Percentiles rank a stretch among this genome's conserved stretches.
Conservation (phyloP, 148 eudicot genomes). For the Chenopodium album region DNA sequence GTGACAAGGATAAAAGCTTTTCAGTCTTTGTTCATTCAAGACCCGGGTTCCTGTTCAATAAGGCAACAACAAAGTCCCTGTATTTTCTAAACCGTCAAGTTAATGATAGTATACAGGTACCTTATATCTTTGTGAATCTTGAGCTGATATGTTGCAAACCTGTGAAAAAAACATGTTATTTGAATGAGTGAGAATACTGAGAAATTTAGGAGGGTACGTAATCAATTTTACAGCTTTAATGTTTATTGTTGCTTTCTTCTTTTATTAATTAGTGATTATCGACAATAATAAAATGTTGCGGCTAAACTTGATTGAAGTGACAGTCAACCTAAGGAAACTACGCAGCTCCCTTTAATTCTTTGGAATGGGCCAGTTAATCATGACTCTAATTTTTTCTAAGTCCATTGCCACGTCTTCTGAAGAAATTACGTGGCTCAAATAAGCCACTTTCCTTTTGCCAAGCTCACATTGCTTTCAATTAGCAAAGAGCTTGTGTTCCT, state of each 20-base stretch:
- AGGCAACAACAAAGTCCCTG: conserved; percentile 69
- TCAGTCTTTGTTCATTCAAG: conserved; percentile 84
- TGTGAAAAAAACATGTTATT: not conserved
- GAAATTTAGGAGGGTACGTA: not conserved
- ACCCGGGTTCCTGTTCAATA: conserved; percentile 78
- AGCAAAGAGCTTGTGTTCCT: no score
- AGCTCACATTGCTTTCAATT: no score
- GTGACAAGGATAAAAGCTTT: conserved; percentile 63
- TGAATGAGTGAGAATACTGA: not conserved
- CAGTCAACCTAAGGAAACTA: no score
- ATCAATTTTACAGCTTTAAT: not conserved
- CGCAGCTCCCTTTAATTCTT: no score
- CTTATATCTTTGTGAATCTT: conserved; percentile 8
- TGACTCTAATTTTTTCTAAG: no score
- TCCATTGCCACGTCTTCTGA: no score
- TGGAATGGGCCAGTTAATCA: no score
- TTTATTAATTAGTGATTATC: not conserved
- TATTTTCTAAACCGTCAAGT: conserved; percentile 81
- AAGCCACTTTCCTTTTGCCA: no score
- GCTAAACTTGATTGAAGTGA: not conserved
- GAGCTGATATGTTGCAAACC: not conserved
- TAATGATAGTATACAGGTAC: conserved; percentile 81
- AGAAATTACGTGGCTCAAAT: no score
- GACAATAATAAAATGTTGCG: not conserved
- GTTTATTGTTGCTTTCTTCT: not conserved